Percentiles rank a stretch among this genome's conserved stretches.
phyloP scores from a whole-genome alignment of 1,284 basidiomycete species.

The Porogramme epimiltina region DNA sequence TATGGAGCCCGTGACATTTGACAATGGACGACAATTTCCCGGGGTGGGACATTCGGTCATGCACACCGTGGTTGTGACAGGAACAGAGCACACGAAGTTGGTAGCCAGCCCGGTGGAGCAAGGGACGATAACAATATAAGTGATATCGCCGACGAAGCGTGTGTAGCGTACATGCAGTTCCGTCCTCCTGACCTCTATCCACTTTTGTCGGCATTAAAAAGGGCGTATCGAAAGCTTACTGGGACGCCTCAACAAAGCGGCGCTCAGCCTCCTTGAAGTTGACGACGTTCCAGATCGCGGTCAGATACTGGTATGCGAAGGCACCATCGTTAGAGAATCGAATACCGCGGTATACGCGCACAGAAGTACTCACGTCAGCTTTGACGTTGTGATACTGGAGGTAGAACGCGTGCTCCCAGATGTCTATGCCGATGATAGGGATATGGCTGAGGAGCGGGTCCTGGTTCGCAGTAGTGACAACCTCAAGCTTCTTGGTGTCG shows the following conservation, averaged over 20 bases:
- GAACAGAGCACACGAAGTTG: no score
- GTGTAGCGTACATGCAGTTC: no score
- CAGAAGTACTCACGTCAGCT: constrained; percentile 67
- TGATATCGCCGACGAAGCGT: not conserved
- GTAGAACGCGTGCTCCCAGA: constrained; percentile 95
- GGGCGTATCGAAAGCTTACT: constrained; percentile 10
- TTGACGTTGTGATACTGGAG: constrained; percentile 93
- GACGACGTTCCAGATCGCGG: constrained; percentile 90
- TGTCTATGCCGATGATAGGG: constrained; percentile 95
- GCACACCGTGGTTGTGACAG: no score
- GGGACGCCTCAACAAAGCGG: constrained; percentile 59
- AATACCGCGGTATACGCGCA: constrained; percentile 1
- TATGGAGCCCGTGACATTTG: no score
- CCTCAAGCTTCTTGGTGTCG: constrained; percentile 76
- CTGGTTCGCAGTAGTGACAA: constrained; percentile 94
- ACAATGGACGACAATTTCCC: no score
- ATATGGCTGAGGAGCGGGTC: constrained; percentile 90
- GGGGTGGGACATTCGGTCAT: no score
- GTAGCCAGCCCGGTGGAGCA: no score
- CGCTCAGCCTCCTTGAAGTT: constrained; percentile 90
- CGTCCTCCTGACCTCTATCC: no score
- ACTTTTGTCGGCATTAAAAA: no score
- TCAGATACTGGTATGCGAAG: constrained; percentile 79
- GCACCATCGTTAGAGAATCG: not conserved
- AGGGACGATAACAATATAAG: not conserved